Base-by-base conservation (phyloP, 2,329 filamentous ascomycete genomes). In the Fragosphaeria purpurea region DNA sequence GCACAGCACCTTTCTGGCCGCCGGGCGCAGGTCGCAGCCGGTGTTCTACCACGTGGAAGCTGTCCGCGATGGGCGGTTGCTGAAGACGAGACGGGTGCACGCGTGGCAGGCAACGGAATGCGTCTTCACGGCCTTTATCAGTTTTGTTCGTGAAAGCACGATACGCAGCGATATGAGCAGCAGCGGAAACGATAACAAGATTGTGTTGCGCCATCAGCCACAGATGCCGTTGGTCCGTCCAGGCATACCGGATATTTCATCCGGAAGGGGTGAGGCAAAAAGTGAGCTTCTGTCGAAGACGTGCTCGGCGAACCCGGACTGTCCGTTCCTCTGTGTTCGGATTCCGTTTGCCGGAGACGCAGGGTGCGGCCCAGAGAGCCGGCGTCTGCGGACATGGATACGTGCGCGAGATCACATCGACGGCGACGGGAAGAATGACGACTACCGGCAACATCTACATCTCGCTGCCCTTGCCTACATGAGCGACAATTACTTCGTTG, bases 401-500 rank as follows among this genome's bases (percentile, higher is more conserved):
- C 48, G 82, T 85, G 6, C 71, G 82, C 44, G 88, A 88, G 33
- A 74, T 67, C 11, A 11, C 1, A 79, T 34, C 22, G 22, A 22
- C 32, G n/a, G 31, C 32, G 7, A 31, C 30, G n/a, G 22, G 7
- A 5, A 10, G 7, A 7, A 32, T 10, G 6, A 4, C 30, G 41
- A 3, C 7, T 7, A 43, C 42, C 22, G 22, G 2, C 31, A 83
- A 56, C 78, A 85, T 60, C 86, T 88, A 10, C 89, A 96, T 62
- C 73, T 95, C 32, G 85, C 80, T 37, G 91, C 91, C 5, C 74
- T 98, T 54, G 91, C 91, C 30, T 97, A 97, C 70, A 87, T 96
- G 72, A 88, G 83, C 31, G 91, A 97, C 67, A 85, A 79, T 62
- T 91, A 87, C 69, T 96, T 98, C 68, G 88, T 97, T 65, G 89